phyloP scores from a whole-genome alignment of 768 basidiomycete species.

The Calocybe gangraenosa region DNA sequence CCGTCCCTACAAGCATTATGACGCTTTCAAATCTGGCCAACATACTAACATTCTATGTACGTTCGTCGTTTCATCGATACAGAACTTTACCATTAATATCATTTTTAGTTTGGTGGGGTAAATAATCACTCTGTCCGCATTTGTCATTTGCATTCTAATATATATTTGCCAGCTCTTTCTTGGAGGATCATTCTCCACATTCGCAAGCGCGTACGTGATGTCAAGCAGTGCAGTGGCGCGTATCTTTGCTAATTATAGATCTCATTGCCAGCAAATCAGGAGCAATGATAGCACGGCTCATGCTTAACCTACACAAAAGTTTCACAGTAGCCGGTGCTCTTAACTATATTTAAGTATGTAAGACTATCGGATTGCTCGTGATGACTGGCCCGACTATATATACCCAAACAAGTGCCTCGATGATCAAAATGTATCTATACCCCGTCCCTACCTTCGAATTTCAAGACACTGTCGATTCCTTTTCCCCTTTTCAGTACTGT shows the following conservation, averaged over 20 bases:
- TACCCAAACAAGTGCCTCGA: too few relatives aligned
- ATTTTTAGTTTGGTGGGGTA: constrained; percentile 23
- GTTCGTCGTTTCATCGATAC: constrained; percentile 7
- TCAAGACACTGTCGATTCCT: too few relatives aligned
- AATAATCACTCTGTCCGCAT: neutral
- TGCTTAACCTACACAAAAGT: constrained; percentile 49
- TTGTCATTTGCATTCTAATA: neutral
- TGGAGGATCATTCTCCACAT: constrained; percentile 44
- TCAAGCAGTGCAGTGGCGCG: neutral
- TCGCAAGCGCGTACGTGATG: constrained; percentile 42
- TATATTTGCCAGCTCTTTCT: constrained; percentile 29
- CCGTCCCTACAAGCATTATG: constrained; percentile 37
- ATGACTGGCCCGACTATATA: too few relatives aligned
- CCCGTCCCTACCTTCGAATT: too few relatives aligned
- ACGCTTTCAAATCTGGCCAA: constrained; percentile 45
- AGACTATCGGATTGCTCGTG: too few relatives aligned
- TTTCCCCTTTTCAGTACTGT: too few relatives aligned
- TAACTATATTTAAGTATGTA: too few relatives aligned
- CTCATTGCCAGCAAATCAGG: constrained; percentile 36
- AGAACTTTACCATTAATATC: neutral
- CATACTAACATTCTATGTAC: constrained; percentile 33
- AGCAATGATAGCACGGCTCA: constrained; percentile 50
- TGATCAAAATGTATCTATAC: too few relatives aligned
- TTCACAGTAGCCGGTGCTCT: too few relatives aligned
- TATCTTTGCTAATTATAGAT: neutral